Evolutionary conservation across 768 basidiomycete species (phyloP), one percentile per base, ranked within the genome.

Genomic region (Tephrocybe sp.): DNA sequence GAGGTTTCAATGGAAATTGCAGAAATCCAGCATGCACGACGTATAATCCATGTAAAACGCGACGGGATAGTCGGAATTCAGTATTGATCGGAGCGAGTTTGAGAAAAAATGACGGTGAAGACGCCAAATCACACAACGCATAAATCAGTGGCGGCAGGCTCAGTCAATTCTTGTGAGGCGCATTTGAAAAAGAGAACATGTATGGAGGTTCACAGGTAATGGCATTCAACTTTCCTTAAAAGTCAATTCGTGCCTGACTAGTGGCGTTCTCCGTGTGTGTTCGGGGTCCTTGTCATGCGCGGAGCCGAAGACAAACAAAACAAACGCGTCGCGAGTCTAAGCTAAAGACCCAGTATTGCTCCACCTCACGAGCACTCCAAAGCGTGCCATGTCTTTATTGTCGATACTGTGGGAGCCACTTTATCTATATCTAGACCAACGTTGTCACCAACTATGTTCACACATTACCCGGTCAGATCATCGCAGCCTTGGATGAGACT

Each of bases 281-380:
- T 58, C 57, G 63, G 62, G 62, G 67, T 64, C 56, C 53, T 38
- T 4, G 15, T 15, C 30, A 15, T 42, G 50, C 34, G 53, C 47
- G 44, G 53, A 46, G 38, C 37, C 33, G 37, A 36, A 48, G 24
- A 58, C 64, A 67, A 70, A 68, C 63, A 5, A 73, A 76, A 74
- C 70, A 75, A 68, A 73, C 74, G 75, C 73, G 76, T 77, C 75
- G 77, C 75, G 72, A 74, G 56, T 64, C 60, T 61, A 59, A 59
- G n/a, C n/a, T n/a, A n/a, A n/a, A n/a, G n/a, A n/a, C n/a, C n/a
- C n/a, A n/a, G n/a, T n/a, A n/a, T n/a, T n/a, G n/a, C n/a, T n/a
- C n/a, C n/a, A n/a, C n/a, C n/a, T n/a, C n/a, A n/a, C n/a, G n/a
- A n/a, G n/a, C n/a, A n/a, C n/a, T n/a, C n/a, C n/a, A n/a, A 58